phyloP scores from a whole-genome alignment of 306 rosid species.

The Cicer chorassanicum region DNA sequence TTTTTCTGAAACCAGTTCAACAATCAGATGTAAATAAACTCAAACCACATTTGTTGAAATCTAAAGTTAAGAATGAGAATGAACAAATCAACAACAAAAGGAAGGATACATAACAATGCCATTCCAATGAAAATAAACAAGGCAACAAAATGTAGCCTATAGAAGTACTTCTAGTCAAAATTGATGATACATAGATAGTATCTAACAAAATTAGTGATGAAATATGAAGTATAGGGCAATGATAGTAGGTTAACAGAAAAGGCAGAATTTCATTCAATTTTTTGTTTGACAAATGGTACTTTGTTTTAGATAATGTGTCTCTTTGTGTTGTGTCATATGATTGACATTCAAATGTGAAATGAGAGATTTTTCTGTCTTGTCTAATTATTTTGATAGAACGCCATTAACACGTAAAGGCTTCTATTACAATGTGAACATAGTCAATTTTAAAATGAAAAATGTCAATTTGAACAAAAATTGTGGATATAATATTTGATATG shows the following conservation, averaged over 20 bases:
- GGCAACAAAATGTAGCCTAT: slow-evolving; percentile 48
- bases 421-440: too few species aligned
- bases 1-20: slow-evolving; percentile 80
- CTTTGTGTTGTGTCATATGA: background rate
- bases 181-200: slow-evolving; percentile 32
- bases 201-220: slow-evolving; percentile 30
- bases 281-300: slow-evolving; percentile 30
- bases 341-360: background rate
- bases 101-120: slow-evolving; percentile 47
- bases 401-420: too few species aligned
- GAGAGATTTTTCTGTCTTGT: too few species aligned
- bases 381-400: too few species aligned
- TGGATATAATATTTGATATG: too few species aligned
- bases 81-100: slow-evolving; percentile 40
- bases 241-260: slow-evolving; percentile 40
- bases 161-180: slow-evolving; percentile 17
- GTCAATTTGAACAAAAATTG: too few species aligned
- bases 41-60: slow-evolving; percentile 70
- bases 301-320: background rate
- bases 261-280: slow-evolving; percentile 47
- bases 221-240: slow-evolving; percentile 23
- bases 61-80: slow-evolving; percentile 54
- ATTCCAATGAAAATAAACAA: slow-evolving; percentile 46
- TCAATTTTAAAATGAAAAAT: too few species aligned
- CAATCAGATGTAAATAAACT: slow-evolving; percentile 78